Percentiles rank a stretch among this genome's conserved stretches.
Evolutionary conservation across 2,329 filamentous ascomycete genomes (phyloP).

Genomic region (Neonectria ditissima): DNA sequence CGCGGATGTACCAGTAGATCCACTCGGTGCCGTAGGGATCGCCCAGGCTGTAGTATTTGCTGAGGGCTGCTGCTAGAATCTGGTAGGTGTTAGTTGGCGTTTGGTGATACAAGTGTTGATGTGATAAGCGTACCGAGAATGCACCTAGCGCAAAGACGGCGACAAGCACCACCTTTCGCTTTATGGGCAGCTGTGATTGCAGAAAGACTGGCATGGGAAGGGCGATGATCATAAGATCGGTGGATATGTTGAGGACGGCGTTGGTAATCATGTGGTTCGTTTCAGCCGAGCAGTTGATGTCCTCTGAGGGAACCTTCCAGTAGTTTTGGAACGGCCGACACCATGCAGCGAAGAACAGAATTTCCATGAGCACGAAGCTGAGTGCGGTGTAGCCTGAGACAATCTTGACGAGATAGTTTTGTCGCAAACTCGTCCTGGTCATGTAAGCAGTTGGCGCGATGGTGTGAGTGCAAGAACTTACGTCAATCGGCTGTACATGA

Average conservation of each 20-base stretch:
- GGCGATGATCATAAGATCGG: slow-evolving; percentile 67
- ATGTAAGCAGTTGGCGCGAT: not conserved
- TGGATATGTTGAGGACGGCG: slow-evolving; percentile 67
- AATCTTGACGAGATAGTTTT: slow-evolving; percentile 58
- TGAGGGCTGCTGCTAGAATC: slow-evolving; percentile 44
- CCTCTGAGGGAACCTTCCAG: slow-evolving; percentile 21
- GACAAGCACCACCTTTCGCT: slow-evolving; percentile 64
- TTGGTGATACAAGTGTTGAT: too few species aligned
- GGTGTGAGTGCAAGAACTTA: slow-evolving; percentile 40
- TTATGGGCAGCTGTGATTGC: slow-evolving; percentile 59
- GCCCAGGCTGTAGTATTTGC: slow-evolving; percentile 57
- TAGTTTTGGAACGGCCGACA: slow-evolving; percentile 23
- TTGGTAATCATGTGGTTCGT: slow-evolving; percentile 68
- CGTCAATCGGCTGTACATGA: slow-evolving; percentile 66
- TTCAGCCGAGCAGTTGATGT: slow-evolving; percentile 61
- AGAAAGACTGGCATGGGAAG: slow-evolving; percentile 66
- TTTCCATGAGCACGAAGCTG: slow-evolving; percentile 61
- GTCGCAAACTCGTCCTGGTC: slow-evolving; percentile 54
- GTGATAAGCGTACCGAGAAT: slow-evolving; percentile 54
- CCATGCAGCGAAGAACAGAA: slow-evolving; percentile 56
- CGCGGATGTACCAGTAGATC: slow-evolving; percentile 60
- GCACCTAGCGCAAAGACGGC: slow-evolving; percentile 57
- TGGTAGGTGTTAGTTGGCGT: not conserved
- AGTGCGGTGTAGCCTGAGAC: slow-evolving; percentile 57
- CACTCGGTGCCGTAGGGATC: slow-evolving; percentile 54